Evolutionary conservation across 2,329 filamentous ascomycete species (phyloP), one percentile per base, ranked within the genome.

Genomic region (Fusarium sp.): DNA sequence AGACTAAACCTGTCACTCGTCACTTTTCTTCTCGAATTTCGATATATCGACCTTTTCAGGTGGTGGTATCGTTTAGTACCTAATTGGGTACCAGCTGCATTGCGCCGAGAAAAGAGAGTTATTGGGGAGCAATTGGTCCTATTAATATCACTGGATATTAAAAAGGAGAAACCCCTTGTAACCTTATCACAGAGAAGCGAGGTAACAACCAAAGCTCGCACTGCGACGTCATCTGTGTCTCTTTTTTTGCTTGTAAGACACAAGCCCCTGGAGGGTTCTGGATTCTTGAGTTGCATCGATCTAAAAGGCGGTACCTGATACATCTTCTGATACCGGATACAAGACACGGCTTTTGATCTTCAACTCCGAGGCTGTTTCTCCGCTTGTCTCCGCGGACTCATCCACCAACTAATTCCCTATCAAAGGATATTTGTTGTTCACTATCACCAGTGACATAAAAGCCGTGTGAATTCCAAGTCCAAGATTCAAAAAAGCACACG

Each of bases 331-430:
- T 52, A 32, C 44, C 62, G 56, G 65, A 64, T 70, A 49, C 67
- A 55, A 53, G 57, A 25, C 27, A 67, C 61, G 61, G 61, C 64
- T 65, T 65, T 71, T 60, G 53, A 55, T 54, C 54, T 65, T 62
- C 69, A 62, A 62, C 46, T 71, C 58, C 65, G 71, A 66, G 59
- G 67, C 60, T 48, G 27, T 54, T 55, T 63, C 67, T 74, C 72
- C 68, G 74, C 68, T 61, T 67, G 63, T 67, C 68, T 73, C 57
- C 57, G 59, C 61, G 46, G 56, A 33, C 54, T 43, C 35, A 56
- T 56, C 59, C 47, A 56, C 43, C 49, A 46, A 23, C 30, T 46
- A 72, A 58, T 69, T 73, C 70, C 40, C 45, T 45, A 56, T 40
- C 44, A 35, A 35, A 25, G 20, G 47, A 46, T 45, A 37, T 54